These are phyloP conservation scores for Xylaria scruposa DNA, from an alignment of 495 filamentous ascomycete species.

Conservation along the genomic window DNA sequence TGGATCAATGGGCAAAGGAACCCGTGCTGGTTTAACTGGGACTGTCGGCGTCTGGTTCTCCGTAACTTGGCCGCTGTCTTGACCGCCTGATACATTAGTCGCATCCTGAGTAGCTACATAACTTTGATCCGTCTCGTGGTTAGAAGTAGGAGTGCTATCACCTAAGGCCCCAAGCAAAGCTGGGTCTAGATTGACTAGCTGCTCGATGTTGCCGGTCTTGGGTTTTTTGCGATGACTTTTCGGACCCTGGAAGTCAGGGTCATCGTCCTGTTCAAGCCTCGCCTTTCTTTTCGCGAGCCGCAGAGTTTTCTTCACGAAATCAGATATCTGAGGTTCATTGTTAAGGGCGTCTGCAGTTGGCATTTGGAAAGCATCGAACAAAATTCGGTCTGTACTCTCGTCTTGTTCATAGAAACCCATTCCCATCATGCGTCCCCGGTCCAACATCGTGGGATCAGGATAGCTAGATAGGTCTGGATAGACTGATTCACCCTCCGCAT, in stretches of 20 bases:
- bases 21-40: slow-evolving; percentile 19
- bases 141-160: slow-evolving; percentile 31
- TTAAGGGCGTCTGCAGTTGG: slow-evolving; percentile 49
- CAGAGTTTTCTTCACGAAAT: slow-evolving; percentile 55
- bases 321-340: slow-evolving; percentile 51
- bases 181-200: slow-evolving; percentile 44
- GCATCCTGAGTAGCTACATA: slow-evolving; percentile 17
- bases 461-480: slow-evolving; percentile 49
- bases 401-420: slow-evolving; percentile 63
- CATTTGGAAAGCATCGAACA: slow-evolving; percentile 57
- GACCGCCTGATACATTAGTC: slow-evolving; percentile 19
- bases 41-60: background rate
- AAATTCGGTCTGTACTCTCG: slow-evolving; percentile 56
- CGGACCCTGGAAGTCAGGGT: slow-evolving; percentile 53
- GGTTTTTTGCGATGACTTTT: slow-evolving; percentile 48
- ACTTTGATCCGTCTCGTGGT: background rate
- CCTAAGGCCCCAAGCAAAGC: slow-evolving; percentile 37
- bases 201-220: slow-evolving; percentile 42
- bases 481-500: slow-evolving; percentile 35
- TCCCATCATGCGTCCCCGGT: slow-evolving; percentile 57
- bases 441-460: slow-evolving; percentile 53
- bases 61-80: slow-evolving; percentile 21
- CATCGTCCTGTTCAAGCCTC: slow-evolving; percentile 51
- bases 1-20: slow-evolving; percentile 33
- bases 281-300: slow-evolving; percentile 54